phyloP scores from a whole-genome alignment of 768 basidiomycete species.

The Pluteus cervinus region DNA sequence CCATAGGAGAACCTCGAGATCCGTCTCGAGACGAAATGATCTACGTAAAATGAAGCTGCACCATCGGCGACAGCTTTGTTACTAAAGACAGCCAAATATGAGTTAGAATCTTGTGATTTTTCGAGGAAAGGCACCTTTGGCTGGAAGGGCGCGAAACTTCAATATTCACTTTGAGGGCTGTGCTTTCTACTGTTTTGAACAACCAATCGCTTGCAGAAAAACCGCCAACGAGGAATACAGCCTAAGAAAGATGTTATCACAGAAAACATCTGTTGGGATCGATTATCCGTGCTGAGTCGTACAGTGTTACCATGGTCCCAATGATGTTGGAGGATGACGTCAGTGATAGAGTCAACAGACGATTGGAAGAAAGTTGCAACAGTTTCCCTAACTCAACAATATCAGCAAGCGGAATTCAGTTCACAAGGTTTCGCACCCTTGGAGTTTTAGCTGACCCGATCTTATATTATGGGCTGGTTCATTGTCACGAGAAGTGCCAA shows the following conservation, averaged over 20 bases:
- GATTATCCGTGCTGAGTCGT: neutral
- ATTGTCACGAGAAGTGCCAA: slow-evolving; percentile 31
- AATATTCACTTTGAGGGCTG: slow-evolving; percentile 29
- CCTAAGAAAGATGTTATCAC: neutral
- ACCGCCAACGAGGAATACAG: slow-evolving; percentile 6
- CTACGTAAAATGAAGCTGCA: slow-evolving; percentile 20
- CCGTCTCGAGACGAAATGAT: slow-evolving; percentile 19
- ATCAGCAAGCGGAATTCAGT: neutral
- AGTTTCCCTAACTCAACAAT: slow-evolving; percentile 4
- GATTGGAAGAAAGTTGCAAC: slow-evolving; percentile 6
- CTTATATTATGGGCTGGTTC: slow-evolving; percentile 30
- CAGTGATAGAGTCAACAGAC: slow-evolving; percentile 1
- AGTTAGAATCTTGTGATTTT: neutral
- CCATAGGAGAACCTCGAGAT: slow-evolving; percentile 22
- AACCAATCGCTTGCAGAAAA: slow-evolving; percentile 6
- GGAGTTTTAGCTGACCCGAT: slow-evolving; percentile 34
- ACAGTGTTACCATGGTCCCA: slow-evolving; percentile 2
- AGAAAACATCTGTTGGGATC: neutral
- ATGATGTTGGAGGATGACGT: neutral
- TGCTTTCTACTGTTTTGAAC: slow-evolving; percentile 17
- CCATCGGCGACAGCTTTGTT: slow-evolving; percentile 24
- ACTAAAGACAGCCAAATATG: neutral
- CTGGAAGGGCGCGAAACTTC: slow-evolving; percentile 44
- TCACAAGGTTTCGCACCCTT: slow-evolving; percentile 15
- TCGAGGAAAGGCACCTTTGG: slow-evolving; percentile 28